Evolutionary conservation across 805 yeast species (phyloP).

Genomic region (Cyberlindnera galapagoensis): DNA sequence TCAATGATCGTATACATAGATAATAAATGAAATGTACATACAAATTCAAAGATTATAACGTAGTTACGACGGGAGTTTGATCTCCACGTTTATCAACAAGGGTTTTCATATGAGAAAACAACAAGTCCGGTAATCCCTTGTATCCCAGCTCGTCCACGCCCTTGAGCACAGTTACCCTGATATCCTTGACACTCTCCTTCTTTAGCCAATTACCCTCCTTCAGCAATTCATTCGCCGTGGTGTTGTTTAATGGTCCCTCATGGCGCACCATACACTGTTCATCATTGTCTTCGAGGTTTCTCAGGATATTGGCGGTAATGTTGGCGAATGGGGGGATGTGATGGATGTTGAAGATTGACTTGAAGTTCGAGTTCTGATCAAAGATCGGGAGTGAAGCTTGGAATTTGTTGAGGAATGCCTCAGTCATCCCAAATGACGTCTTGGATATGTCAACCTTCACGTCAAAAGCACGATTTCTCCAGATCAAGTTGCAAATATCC

Average conservation of each 20-base stretch:
- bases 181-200: conserved; percentile 32
- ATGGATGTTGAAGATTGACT: conserved; percentile 32
- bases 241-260: conserved; percentile 47
- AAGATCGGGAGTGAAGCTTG: conserved; percentile 19
- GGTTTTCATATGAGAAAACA: conserved; percentile 50
- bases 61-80: neutral
- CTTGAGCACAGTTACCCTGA: conserved; percentile 39
- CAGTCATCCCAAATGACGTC: conserved; percentile 27
- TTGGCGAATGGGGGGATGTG: conserved; percentile 46
- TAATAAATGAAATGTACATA: neutral
- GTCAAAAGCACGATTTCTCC: conserved; percentile 50
- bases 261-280: conserved; percentile 31
- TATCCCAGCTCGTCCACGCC: conserved; percentile 38
- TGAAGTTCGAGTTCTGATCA: conserved; percentile 19
- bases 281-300: conserved; percentile 39
- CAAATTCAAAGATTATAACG: neutral
- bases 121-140: conserved; percentile 40
- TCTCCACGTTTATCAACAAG: conserved; percentile 27
- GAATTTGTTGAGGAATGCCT: conserved; percentile 23
- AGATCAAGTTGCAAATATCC: conserved; percentile 48
- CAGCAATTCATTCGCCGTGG: conserved; percentile 30
- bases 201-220: conserved; percentile 31
- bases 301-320: conserved; percentile 35
- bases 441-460: conserved; percentile 24
- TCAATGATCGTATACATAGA: conserved; percentile 1